Evolutionary conservation across 148 eudicot genomes (phyloP).

Genomic region (Camellia sinensis): DNA sequence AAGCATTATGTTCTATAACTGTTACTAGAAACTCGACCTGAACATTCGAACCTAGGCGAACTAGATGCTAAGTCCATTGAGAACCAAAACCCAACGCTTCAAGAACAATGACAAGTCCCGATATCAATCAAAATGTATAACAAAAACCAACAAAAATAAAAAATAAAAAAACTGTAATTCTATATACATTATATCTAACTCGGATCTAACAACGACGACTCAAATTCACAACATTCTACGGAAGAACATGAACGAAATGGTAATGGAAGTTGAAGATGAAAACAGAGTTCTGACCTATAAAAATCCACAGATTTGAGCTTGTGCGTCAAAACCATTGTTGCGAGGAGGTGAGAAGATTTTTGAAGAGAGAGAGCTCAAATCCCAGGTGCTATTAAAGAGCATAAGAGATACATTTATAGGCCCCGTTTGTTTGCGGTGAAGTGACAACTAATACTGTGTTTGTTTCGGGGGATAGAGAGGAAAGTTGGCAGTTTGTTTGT

Average conservation of each 20-base stretch:
- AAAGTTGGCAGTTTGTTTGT: too few relatives aligned
- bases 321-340: constrained; percentile 51
- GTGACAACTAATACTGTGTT: too few relatives aligned
- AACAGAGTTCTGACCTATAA: constrained; percentile 52
- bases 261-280: not conserved
- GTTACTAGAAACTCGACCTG: not conserved
- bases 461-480: too few relatives aligned
- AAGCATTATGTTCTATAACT: not conserved
- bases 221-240: not conserved
- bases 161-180: not conserved
- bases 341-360: too few relatives aligned
- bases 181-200: not conserved
- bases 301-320: constrained; percentile 94
- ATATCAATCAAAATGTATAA: not conserved
- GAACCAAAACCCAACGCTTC: not conserved
- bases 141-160: not conserved
- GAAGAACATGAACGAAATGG: not conserved
- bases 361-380: not conserved
- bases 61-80: not conserved
- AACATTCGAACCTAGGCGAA: not conserved
- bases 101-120: not conserved
- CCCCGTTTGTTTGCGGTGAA: too few relatives aligned
- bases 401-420: not conserved
- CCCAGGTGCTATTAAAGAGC: not conserved
- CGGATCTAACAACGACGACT: not conserved